Evolutionary conservation across 2,329 filamentous ascomycete genomes (phyloP).

Genomic region (Tolypocladium sp.): DNA sequence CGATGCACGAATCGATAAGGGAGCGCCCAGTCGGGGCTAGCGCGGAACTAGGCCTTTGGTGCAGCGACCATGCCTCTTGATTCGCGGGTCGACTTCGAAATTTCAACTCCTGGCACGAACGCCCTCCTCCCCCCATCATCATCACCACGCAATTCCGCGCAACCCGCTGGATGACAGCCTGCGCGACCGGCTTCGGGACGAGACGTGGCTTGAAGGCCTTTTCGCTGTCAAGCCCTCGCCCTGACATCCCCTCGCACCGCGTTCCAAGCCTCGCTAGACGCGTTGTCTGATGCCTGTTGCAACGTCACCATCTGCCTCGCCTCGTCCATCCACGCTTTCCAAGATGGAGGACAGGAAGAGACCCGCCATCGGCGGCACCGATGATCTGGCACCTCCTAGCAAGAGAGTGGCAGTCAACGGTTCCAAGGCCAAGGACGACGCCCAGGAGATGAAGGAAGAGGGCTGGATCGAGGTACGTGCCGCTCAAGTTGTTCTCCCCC

Average conservation of each 20-base stretch:
- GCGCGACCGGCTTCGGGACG: constrained; percentile 20
- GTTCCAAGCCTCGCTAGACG: constrained; percentile 25
- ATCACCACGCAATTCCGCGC: constrained; percentile 20
- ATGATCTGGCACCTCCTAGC: constrained; percentile 78
- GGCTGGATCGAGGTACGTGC: constrained; percentile 58
- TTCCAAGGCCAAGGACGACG: constrained; percentile 46
- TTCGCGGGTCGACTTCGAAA: constrained; percentile 35
- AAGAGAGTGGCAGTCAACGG: constrained; percentile 92
- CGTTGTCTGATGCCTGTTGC: constrained; percentile 77
- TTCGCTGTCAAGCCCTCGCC: constrained; percentile 16
- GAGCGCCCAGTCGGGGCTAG: constrained; percentile 19
- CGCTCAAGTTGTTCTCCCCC: constrained; percentile 20
- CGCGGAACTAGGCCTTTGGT: constrained; percentile 24
- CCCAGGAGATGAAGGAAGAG: constrained; percentile 48
- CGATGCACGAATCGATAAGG: constrained; percentile 24
- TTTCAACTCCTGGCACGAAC: constrained; percentile 31
- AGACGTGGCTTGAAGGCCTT: constrained; percentile 23
- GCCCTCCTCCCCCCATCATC: constrained; percentile 16
- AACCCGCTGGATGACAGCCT: constrained; percentile 25
- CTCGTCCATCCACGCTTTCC: constrained; percentile 72
- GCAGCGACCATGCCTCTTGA: constrained; percentile 23
- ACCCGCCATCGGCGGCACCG: constrained; percentile 69
- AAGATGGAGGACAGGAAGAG: constrained; percentile 99
- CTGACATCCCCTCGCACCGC: constrained; percentile 25
- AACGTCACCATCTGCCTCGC: constrained; percentile 59